Evolutionary conservation across 495 filamentous ascomycete genomes (phyloP).

Genomic region (Echria macrotheca): DNA sequence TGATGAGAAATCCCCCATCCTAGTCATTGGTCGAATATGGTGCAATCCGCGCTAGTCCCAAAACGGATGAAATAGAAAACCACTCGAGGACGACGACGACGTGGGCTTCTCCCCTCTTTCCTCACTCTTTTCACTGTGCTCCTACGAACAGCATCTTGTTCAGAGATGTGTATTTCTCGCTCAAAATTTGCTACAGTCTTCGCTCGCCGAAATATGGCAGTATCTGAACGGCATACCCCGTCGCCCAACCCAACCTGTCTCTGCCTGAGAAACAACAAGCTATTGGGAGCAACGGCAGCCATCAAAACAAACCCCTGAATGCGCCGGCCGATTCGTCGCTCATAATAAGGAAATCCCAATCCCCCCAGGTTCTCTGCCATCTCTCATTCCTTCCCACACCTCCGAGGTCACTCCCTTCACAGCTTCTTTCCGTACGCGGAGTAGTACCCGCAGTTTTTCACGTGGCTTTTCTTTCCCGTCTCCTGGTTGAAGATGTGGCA

Average conservation of each 20-base stretch:
- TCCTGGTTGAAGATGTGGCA: slow-evolving; percentile 66
- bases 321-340: neutral
- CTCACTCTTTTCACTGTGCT: slow-evolving; percentile 3
- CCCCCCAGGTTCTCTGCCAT: no score
- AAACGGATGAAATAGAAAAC: slow-evolving; percentile 13
- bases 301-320: no score
- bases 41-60: slow-evolving; percentile 32
- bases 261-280: no score
- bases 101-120: slow-evolving; percentile 5
- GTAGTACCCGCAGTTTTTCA: slow-evolving; percentile 60
- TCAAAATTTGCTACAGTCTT: no score
- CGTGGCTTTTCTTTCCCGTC: slow-evolving; percentile 67
- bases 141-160: neutral
- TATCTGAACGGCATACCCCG: no score
- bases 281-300: no score
- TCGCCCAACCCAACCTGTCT: no score
- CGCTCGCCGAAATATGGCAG: no score
- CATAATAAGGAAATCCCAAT: neutral
- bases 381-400: no score
- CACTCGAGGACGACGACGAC: slow-evolving; percentile 21
- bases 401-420: neutral
- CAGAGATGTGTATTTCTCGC: neutral
- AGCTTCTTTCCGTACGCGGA: slow-evolving; percentile 48
- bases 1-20: neutral
- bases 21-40: slow-evolving; percentile 24